These are phyloP conservation scores for Fusarium buxicola DNA, from an alignment of 2,329 filamentous ascomycete genomes.

Conservation along the genomic window DNA sequence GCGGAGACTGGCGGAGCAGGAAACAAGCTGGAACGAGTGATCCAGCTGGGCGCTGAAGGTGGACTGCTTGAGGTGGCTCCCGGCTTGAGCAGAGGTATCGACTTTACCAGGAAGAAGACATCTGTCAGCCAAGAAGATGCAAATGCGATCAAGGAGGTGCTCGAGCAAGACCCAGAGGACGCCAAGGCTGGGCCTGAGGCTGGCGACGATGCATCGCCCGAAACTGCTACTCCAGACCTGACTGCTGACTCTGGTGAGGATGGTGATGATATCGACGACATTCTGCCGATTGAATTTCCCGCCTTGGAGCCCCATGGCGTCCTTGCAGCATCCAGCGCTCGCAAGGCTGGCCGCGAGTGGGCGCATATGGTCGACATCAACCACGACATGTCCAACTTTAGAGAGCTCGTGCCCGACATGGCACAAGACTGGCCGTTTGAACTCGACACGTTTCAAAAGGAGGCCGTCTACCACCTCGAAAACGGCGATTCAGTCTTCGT, in stretches of 20 bases:
- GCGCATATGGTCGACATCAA: constrained; percentile 98
- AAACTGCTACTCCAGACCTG: constrained; percentile 41
- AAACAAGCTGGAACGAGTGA: constrained; percentile 82
- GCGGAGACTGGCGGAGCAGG: constrained; percentile 57
- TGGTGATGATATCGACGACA: constrained; percentile 79
- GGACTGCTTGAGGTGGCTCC: constrained; percentile 85
- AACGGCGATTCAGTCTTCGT: constrained; percentile 98
- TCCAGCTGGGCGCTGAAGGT: constrained; percentile 81
- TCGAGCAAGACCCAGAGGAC: constrained; percentile 64
- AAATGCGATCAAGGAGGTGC: constrained; percentile 75
- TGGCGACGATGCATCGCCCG: constrained; percentile 45
- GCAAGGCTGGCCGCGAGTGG: constrained; percentile 87
- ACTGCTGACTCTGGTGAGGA: constrained; percentile 58
- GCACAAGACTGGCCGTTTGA: constrained; percentile 97
- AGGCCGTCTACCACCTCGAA: constrained; percentile 97
- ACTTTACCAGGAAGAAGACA: constrained; percentile 71
- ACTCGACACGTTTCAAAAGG: constrained; percentile 97
- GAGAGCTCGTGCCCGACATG: constrained; percentile 94
- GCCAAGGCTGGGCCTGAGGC: constrained; percentile 42
- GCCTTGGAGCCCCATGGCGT: constrained; percentile 86
- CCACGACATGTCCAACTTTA: constrained; percentile 92
- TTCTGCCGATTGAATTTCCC: constrained; percentile 93
- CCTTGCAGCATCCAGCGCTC: constrained; percentile 76
- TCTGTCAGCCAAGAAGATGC: constrained; percentile 70
- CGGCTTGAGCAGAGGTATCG: constrained; percentile 82